Percentiles rank a stretch among this genome's conserved stretches.
Conservation (phyloP, 139 green algal species). For the Tetratostichococcus sp. region DNA sequence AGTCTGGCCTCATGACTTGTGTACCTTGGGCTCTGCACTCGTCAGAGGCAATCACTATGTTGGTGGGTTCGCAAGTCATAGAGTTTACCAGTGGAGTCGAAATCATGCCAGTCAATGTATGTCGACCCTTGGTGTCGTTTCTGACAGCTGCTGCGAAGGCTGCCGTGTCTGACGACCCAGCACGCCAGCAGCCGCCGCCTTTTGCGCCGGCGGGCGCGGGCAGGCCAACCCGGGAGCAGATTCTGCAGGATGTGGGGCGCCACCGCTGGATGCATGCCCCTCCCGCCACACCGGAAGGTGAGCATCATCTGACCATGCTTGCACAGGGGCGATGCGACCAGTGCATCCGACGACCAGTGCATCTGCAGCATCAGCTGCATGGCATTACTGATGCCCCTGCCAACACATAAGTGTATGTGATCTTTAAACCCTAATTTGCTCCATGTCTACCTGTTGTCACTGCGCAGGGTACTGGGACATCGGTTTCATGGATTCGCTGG, state of each 20-base stretch:
- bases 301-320: background rate
- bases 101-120: too few relatives aligned
- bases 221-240: background rate
- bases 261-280: conserved; percentile 38
- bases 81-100: too few relatives aligned
- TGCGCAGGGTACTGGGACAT: conserved; percentile 44
- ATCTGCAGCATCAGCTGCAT: background rate
- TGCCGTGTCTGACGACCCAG: background rate
- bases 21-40: too few relatives aligned
- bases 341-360: background rate
- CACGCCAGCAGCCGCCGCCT: background rate
- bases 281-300: conserved; percentile 29
- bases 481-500: conserved; percentile 29
- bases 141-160: too few relatives aligned
- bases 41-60: too few relatives aligned
- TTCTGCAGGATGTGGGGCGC: conserved; percentile 33
- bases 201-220: too few relatives aligned
- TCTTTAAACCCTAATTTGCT: too few relatives aligned
- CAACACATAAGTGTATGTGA: too few relatives aligned
- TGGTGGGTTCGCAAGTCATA: too few relatives aligned
- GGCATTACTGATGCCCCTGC: background rate
- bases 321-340: background rate
- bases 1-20: background rate
- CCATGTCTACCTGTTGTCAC: background rate
- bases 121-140: too few relatives aligned